These are phyloP conservation scores for Truncatella angustata DNA, from an alignment of 2,329 filamentous ascomycete species.

Conservation along the genomic window DNA sequence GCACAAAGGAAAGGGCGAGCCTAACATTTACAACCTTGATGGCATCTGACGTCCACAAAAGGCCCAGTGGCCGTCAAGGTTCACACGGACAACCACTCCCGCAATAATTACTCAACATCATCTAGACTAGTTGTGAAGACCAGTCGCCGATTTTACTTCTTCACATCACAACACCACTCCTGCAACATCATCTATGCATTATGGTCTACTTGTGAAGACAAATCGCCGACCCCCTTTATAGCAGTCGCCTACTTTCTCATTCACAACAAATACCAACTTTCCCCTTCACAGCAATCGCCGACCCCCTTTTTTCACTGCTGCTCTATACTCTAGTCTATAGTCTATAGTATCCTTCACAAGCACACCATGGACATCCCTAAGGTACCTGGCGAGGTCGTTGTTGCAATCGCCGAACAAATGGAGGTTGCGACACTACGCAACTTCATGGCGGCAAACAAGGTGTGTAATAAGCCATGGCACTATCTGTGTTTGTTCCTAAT, in stretches of 20 bases:
- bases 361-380: constrained; percentile 8
- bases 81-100: not conserved
- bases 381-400: constrained; percentile 19
- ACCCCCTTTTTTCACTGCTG: too few species aligned
- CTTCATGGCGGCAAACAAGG: constrained; percentile 21
- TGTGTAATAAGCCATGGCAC: constrained; percentile 12
- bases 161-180: too few species aligned
- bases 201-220: not conserved
- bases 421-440: constrained; percentile 16
- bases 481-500: not conserved
- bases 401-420: constrained; percentile 20
- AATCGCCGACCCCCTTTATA: too few species aligned
- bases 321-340: not conserved
- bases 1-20: not conserved
- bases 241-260: too few species aligned
- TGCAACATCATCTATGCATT: not conserved
- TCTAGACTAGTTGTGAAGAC: not conserved
- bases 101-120: not conserved
- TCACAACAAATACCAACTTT: too few species aligned
- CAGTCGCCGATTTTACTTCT: not conserved
- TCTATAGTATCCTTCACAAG: not conserved
- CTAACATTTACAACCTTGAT: constrained; percentile 4
- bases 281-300: too few species aligned
- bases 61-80: constrained; percentile 6
- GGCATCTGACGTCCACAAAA: not conserved